Percentiles rank a stretch among this genome's conserved stretches.
Evolutionary conservation across 345 rosid genomes (phyloP).

Genomic region (Microthlaspi erraticum): DNA sequence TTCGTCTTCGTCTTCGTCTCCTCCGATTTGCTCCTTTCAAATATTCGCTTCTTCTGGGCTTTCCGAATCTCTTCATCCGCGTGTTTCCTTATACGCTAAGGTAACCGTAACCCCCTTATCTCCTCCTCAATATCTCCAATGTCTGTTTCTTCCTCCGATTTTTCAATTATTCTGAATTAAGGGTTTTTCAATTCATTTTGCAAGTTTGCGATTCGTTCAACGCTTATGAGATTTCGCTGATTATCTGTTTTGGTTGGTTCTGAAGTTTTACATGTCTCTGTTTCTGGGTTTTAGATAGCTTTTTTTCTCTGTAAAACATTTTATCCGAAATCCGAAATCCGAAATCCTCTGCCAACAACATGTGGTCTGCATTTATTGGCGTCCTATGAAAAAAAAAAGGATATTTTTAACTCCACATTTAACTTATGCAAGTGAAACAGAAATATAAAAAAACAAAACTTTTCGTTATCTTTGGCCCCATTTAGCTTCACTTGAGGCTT

Average conservation of each 20-base stretch:
- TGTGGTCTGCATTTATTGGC: conserved; percentile 39
- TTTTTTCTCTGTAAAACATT: conserved; percentile 15
- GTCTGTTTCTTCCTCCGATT: conserved; percentile 5
- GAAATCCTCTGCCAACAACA: conserved; percentile 3
- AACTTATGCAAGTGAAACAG: conserved; percentile 10
- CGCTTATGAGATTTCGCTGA: not conserved
- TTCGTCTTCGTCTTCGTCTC: conserved; percentile 11
- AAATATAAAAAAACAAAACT: not conserved
- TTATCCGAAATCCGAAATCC: conserved; percentile 4
- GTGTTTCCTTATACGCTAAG: conserved; percentile 21
- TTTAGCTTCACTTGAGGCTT: no score
- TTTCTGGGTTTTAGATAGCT: conserved; percentile 26
- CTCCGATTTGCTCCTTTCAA: not conserved
- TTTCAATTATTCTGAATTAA: not conserved
- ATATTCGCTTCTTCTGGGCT: conserved; percentile 14
- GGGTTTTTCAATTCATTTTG: not conserved
- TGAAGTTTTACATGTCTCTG: not conserved
- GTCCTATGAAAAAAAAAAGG: not conserved
- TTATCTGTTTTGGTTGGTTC: not conserved
- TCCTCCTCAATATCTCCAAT: conserved; percentile 11
- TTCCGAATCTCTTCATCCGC: conserved; percentile 18
- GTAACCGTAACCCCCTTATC: conserved; percentile 14
- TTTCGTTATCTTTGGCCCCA: conserved; percentile 29
- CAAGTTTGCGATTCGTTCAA: not conserved
- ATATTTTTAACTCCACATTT: not conserved